A percentile compares a stretch with the other conserved stretches of the same genome.
Evolutionary conservation across 1,284 basidiomycete species (phyloP).

Genomic region (Phellinidium pouzarii): DNA sequence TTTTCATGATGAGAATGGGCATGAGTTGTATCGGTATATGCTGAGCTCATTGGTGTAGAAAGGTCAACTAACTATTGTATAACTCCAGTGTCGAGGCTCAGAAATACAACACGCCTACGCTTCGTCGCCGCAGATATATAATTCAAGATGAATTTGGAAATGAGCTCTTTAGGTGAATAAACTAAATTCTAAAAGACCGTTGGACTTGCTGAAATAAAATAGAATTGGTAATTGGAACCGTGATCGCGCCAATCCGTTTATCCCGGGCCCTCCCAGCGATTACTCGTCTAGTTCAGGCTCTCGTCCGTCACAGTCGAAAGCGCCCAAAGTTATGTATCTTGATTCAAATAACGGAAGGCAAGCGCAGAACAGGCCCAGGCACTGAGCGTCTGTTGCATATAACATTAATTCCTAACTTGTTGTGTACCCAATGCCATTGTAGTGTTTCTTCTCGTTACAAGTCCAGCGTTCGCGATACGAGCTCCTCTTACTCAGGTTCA

Average conservation of each 20-base stretch:
- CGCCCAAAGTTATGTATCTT: slow-evolving; percentile 11
- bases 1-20: slow-evolving; percentile 19
- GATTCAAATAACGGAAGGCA: slow-evolving; percentile 15
- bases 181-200: too few species aligned
- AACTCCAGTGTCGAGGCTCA: slow-evolving; percentile 27
- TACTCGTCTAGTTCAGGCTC: slow-evolving; percentile 4
- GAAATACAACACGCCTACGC: slow-evolving; percentile 35
- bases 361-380: slow-evolving; percentile 7
- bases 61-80: slow-evolving; percentile 10
- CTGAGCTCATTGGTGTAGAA: background rate
- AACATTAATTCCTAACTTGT: background rate
- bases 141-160: slow-evolving; percentile 63
- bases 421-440: slow-evolving; percentile 3
- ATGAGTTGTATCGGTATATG: slow-evolving; percentile 16
- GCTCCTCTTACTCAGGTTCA: background rate
- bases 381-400: background rate
- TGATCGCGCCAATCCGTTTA: background rate
- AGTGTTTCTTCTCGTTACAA: slow-evolving; percentile 2
- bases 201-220: too few species aligned
- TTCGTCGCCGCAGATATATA: slow-evolving; percentile 65
- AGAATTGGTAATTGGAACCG: slow-evolving; percentile 12
- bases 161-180: slow-evolving; percentile 64
- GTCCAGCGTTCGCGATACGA: slow-evolving; percentile 6
- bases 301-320: slow-evolving; percentile 7
- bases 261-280: background rate